These are phyloP conservation scores for Miscanthus sacchariflorus DNA, from an alignment of 202 grass and related monocot species.

Conservation along the genomic window DNA sequence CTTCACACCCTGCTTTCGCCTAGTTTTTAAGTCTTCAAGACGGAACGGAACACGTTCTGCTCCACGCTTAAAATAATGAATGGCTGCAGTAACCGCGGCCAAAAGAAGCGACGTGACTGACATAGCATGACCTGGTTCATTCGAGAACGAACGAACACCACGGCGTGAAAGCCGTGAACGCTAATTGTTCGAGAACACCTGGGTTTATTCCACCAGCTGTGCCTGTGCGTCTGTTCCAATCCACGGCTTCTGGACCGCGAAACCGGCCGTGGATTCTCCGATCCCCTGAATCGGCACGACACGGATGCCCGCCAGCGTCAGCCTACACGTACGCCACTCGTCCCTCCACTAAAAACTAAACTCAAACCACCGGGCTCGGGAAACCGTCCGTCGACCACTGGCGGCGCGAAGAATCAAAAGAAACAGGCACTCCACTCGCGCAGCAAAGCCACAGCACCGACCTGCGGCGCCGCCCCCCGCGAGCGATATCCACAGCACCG, in stretches of 20 bases:
- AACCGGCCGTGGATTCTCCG: conserved; percentile 29
- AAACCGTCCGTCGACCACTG: conserved; percentile 20
- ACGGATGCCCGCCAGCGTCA: conserved; percentile 25
- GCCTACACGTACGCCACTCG: conserved; percentile 16
- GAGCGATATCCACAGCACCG: not conserved
- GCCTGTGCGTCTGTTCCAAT: not conserved
- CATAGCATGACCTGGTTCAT: not conserved
- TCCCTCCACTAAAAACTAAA: not conserved
- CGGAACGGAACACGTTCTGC: no score
- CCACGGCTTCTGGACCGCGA: conserved; percentile 44
- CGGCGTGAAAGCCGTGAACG: not conserved
- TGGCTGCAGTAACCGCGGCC: not conserved
- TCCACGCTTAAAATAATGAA: no score
- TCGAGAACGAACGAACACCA: not conserved
- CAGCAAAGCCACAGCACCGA: not conserved
- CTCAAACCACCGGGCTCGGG: conserved; percentile 5
- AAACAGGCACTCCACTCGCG: not conserved
- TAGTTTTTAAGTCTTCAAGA: no score
- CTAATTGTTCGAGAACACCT: conserved; percentile 8
- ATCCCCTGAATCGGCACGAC: conserved; percentile 30
- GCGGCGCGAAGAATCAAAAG: not conserved
- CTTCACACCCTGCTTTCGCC: not conserved
- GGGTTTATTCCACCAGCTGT: conserved; percentile 24
- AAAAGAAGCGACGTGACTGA: not conserved
- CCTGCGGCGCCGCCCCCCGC: not conserved